Conservation (phyloP, 1,139 yeast genomes). For the Sugiyamaella pinicola region DNA sequence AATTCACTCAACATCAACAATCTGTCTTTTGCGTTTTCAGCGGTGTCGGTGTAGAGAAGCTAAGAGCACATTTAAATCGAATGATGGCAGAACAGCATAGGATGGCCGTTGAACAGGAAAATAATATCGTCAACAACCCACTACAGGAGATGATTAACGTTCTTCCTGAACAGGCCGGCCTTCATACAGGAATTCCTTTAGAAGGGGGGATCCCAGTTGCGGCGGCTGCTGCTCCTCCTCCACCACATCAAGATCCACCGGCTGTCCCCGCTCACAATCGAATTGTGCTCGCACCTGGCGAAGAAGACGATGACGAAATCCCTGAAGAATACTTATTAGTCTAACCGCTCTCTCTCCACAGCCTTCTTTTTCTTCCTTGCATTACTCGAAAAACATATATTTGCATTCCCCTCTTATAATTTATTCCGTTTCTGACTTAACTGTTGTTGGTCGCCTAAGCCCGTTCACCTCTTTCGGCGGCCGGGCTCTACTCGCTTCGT, state of each 20-base stretch:
- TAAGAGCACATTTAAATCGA: slow-evolving; percentile 60
- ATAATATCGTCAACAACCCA: neutral
- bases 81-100: slow-evolving; percentile 21
- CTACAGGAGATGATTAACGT: neutral
- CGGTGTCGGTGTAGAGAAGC: slow-evolving; percentile 79
- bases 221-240: neutral
- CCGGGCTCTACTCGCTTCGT: too few species aligned
- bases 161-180: slow-evolving; percentile 4
- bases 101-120: slow-evolving; percentile 2
- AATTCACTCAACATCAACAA: slow-evolving; percentile 85
- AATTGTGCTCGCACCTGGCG: slow-evolving; percentile 4
- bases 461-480: neutral
- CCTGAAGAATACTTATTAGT: slow-evolving; percentile 12
- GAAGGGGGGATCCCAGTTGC: slow-evolving; percentile 16
- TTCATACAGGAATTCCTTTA: slow-evolving; percentile 6
- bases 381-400: neutral
- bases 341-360: neutral
- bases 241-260: slow-evolving; percentile 4
- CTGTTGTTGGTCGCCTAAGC: too few species aligned
- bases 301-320: slow-evolving; percentile 13
- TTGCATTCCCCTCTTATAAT: slow-evolving; percentile 3
- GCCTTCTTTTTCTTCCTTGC: slow-evolving; percentile 1
- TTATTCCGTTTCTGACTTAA: slow-evolving; percentile 3
- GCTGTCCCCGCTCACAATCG: slow-evolving; percentile 6
- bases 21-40: slow-evolving; percentile 90